phyloP scores from a whole-genome alignment of 2,329 filamentous ascomycete genomes.

The Tricladium varicosporioides region DNA sequence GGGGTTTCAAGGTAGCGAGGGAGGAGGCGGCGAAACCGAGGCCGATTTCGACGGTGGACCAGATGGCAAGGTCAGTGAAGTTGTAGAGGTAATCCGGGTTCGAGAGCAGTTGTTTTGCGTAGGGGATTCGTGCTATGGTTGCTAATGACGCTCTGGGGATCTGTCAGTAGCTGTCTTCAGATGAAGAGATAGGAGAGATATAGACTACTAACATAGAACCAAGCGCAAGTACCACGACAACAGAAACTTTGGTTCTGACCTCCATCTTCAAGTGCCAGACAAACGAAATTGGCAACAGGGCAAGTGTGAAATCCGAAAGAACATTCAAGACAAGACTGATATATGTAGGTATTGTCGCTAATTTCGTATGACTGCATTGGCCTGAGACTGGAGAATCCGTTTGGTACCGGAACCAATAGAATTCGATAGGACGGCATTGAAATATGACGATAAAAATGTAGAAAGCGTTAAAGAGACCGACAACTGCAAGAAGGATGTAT shows the following conservation, averaged over 20 bases:
- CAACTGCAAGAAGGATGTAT: slow-evolving; percentile 30
- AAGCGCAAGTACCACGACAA: slow-evolving; percentile 26
- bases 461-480: slow-evolving; percentile 34
- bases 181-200: not conserved
- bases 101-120: slow-evolving; percentile 34
- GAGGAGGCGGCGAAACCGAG: slow-evolving; percentile 38
- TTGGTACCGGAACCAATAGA: slow-evolving; percentile 35
- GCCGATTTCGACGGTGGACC: slow-evolving; percentile 39
- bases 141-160: slow-evolving; percentile 36
- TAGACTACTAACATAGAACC: slow-evolving; percentile 35
- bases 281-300: slow-evolving; percentile 37
- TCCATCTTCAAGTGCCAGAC: slow-evolving; percentile 40
- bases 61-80: slow-evolving; percentile 39
- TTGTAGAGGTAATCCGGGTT: slow-evolving; percentile 37
- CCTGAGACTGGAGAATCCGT: slow-evolving; percentile 23
- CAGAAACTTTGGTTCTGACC: slow-evolving; percentile 35
- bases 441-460: slow-evolving; percentile 37
- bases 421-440: slow-evolving; percentile 36
- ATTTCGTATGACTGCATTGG: slow-evolving; percentile 27
- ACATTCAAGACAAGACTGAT: slow-evolving; percentile 39
- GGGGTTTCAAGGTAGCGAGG: slow-evolving; percentile 36
- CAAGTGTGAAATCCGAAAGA: slow-evolving; percentile 38
- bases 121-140: slow-evolving; percentile 40
- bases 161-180: not conserved
- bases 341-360: slow-evolving; percentile 35